These are phyloP conservation scores for Komagataea norvegica DNA, from an alignment of 1,139 yeast genomes.

Conservation along the genomic window DNA sequence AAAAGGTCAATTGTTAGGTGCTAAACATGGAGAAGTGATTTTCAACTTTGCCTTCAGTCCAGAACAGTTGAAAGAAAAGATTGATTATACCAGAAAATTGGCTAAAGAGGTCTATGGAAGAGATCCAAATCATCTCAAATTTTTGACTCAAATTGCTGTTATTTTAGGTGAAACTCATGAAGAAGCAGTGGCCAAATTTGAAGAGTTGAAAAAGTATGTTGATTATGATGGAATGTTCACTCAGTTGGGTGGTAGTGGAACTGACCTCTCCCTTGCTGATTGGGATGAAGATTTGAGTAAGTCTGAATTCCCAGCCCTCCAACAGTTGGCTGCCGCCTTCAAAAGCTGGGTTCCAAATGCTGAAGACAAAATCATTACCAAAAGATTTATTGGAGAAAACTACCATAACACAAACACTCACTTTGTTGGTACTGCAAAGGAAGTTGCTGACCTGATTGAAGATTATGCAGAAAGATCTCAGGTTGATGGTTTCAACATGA, in stretches of 20 bases:
- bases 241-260: slow-evolving; percentile 33
- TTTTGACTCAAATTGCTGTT: slow-evolving; percentile 29
- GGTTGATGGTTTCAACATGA: slow-evolving; percentile 12
- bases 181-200: slow-evolving; percentile 29
- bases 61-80: slow-evolving; percentile 30
- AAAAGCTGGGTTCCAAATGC: slow-evolving; percentile 4
- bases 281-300: slow-evolving; percentile 30
- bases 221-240: slow-evolving; percentile 38
- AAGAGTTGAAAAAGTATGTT: slow-evolving; percentile 28
- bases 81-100: slow-evolving; percentile 28
- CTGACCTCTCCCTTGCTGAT: slow-evolving; percentile 27
- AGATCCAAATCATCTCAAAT: slow-evolving; percentile 30
- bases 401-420: slow-evolving; percentile 6
- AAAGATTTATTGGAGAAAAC: slow-evolving; percentile 10
- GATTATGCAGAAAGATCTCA: slow-evolving; percentile 9
- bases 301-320: slow-evolving; percentile 12
- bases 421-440: slow-evolving; percentile 13
- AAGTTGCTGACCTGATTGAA: slow-evolving; percentile 13
- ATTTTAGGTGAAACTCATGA: slow-evolving; percentile 32
- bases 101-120: slow-evolving; percentile 32
- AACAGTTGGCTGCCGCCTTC: slow-evolving; percentile 4
- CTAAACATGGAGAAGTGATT: slow-evolving; percentile 14
- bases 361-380: slow-evolving; percentile 13
- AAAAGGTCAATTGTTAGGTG: slow-evolving; percentile 6
- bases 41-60: slow-evolving; percentile 34